These are phyloP conservation scores for Linum trigynum DNA, from an alignment of 345 rosid species.

Conservation along the genomic window DNA sequence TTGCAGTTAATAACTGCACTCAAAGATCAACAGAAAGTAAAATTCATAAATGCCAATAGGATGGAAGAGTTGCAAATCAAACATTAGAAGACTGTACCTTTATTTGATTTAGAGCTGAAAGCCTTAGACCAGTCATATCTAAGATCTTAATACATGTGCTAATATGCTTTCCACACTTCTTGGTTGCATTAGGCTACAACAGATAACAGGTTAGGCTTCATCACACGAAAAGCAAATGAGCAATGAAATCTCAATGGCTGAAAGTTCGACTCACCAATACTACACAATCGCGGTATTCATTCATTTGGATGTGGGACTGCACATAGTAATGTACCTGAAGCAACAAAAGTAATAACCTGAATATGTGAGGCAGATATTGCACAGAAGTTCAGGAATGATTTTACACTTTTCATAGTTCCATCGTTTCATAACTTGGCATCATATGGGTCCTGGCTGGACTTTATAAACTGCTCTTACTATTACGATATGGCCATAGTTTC, in stretches of 20 bases:
- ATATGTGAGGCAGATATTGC: neutral
- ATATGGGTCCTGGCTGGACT: no score
- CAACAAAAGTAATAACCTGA: neutral
- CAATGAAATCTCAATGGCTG: neutral
- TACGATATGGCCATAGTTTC: no score
- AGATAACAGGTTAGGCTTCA: slow-evolving; percentile 11
- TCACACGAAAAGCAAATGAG: neutral
- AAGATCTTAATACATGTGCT: slow-evolving; percentile 7
- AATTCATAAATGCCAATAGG: neutral
- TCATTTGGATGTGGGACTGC: slow-evolving; percentile 10
- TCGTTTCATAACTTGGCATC: no score
- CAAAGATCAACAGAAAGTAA: neutral
- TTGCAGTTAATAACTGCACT: slow-evolving; percentile 7
- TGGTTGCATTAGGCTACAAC: slow-evolving; percentile 14
- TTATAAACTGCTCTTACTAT: no score
- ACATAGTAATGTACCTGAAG: slow-evolving; percentile 73
- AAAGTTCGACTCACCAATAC: slow-evolving; percentile 1
- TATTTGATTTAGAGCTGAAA: slow-evolving; percentile 8
- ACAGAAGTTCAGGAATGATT: neutral
- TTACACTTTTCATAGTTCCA: neutral
- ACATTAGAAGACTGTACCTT: neutral
- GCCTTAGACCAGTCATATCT: slow-evolving; percentile 8
- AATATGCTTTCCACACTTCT: slow-evolving; percentile 3
- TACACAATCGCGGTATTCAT: slow-evolving; percentile 7
- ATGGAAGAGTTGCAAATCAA: neutral